Base-by-base conservation (phyloP, 2,329 filamentous ascomycete species). In the Pseudocercospora ulei region DNA sequence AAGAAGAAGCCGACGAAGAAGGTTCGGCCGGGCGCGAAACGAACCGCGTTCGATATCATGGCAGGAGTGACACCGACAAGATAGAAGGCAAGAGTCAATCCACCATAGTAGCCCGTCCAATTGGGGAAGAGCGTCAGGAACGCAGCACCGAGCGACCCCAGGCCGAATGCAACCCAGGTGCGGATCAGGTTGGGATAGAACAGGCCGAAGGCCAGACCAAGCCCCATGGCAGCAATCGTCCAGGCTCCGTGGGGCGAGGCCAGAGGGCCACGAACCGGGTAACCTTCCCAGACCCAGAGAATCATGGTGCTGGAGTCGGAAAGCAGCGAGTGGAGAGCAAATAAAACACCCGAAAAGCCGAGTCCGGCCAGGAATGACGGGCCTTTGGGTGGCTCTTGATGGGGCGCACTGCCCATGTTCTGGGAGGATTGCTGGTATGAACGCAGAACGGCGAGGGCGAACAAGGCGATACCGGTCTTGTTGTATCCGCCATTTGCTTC, bases 251-350 rank as follows among this genome's bases (percentile, higher is more conserved):
- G 86, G n/a, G 86, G 85, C 31, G 80, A 85, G 45, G 86, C 76
- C 34, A 90, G 75, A 2, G 90, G 90, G 4, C 90, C 90, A 34
- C 82, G 77, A 25, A 96, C 75, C 8, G 90, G 90, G 55, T 82
- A 98, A 4, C 90, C 90, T 53, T 95, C 86, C 90, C 90, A 98
- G 2, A 85, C 85, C 90, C 90, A 98, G 9, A 87, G 72, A 41
- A 96, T 95, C 86, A 98, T 96, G 38, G 90, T 98, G 66, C 90
- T 96, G 0, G 87, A 93, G 59, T 98, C 90, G 0, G 90, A 95
- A 7, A 98, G 72, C 6, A 98, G 69, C 1, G 87, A 95, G 59
- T 96, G 90, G 56, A 96, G 71, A 3, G 75, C 83, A 56, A 98
- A 98, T 56, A 95, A 72, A 5, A 95, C 63, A 18, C 86, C 88